phyloP scores from a whole-genome alignment of 371 early-diverging fungal genomes.

The Scutellospora calospora region DNA sequence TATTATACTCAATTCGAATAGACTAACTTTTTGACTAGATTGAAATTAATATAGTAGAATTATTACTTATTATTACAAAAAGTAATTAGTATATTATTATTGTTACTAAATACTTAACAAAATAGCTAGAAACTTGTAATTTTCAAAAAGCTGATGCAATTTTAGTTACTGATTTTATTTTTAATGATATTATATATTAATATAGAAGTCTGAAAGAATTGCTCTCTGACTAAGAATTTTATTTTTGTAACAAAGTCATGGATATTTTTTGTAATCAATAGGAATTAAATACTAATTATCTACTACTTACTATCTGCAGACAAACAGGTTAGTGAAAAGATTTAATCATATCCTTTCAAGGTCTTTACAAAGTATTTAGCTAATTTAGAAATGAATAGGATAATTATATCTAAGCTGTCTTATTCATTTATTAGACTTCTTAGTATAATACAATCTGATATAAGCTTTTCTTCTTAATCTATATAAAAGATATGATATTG shows the following conservation, averaged over 20 bases:
- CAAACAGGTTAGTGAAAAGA: neutral
- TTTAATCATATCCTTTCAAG: neutral
- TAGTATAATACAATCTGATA: neutral
- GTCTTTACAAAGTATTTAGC: neutral
- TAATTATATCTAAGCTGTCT: neutral
- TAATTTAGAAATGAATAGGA: neutral
- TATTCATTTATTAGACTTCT: neutral
- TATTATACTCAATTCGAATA: neutral
- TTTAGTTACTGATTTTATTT: neutral
- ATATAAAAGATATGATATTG: neutral
- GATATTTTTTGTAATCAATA: too few species aligned
- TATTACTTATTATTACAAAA: neutral
- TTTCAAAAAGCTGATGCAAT: neutral
- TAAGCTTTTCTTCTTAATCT: neutral
- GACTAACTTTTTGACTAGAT: neutral
- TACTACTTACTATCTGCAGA: conserved; percentile 32
- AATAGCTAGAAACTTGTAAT: neutral
- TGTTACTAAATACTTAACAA: neutral
- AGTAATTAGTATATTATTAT: neutral
- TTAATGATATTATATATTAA: neutral
- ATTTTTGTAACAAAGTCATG: too few species aligned
- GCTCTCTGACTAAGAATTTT: too few species aligned
- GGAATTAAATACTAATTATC: neutral
- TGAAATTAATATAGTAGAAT: neutral
- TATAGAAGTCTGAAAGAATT: neutral